These are phyloP conservation scores for Kuraishia ogatae DNA, from an alignment of 805 yeast genomes.

Conservation along the genomic window DNA sequence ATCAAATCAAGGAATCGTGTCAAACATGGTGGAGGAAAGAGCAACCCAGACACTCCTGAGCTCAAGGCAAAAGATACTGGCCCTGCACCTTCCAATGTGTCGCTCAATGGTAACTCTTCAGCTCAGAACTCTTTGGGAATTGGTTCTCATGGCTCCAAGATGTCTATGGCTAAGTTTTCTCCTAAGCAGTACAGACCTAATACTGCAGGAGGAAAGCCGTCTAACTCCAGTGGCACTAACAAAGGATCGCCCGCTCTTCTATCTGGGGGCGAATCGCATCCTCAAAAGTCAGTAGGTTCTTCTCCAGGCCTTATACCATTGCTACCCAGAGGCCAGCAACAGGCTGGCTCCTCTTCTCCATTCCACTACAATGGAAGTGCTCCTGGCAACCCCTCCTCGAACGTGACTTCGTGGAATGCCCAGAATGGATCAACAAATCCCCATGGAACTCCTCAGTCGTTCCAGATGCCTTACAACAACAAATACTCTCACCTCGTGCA, in stretches of 20 bases:
- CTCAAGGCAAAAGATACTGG: slow-evolving; percentile 38
- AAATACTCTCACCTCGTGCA: slow-evolving; percentile 29
- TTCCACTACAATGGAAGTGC: background rate
- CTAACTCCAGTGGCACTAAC: background rate
- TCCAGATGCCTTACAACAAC: slow-evolving; percentile 4
- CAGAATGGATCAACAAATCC: background rate
- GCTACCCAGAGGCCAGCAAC: slow-evolving; percentile 27
- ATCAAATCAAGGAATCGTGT: slow-evolving; percentile 87
- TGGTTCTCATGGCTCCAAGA: slow-evolving; percentile 2
- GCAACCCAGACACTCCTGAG: slow-evolving; percentile 48
- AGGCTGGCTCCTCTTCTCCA: slow-evolving; percentile 1
- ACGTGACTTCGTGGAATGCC: background rate
- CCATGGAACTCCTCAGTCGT: slow-evolving; percentile 1
- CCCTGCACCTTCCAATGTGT: slow-evolving; percentile 18
- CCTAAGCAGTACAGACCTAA: slow-evolving; percentile 29
- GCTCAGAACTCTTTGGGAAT: background rate
- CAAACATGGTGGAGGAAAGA: slow-evolving; percentile 31
- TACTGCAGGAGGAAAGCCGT: slow-evolving; percentile 3
- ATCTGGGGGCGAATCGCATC: background rate
- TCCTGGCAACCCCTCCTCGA: background rate
- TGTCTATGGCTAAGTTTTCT: slow-evolving; percentile 21
- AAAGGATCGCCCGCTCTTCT: slow-evolving; percentile 6
- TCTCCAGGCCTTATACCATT: slow-evolving; percentile 33
- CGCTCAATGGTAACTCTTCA: slow-evolving; percentile 1
- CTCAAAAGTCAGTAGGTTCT: background rate